Evolutionary conservation across 2,329 filamentous ascomycete genomes (phyloP).

Genomic region (Plectosphaerella plurivora): DNA sequence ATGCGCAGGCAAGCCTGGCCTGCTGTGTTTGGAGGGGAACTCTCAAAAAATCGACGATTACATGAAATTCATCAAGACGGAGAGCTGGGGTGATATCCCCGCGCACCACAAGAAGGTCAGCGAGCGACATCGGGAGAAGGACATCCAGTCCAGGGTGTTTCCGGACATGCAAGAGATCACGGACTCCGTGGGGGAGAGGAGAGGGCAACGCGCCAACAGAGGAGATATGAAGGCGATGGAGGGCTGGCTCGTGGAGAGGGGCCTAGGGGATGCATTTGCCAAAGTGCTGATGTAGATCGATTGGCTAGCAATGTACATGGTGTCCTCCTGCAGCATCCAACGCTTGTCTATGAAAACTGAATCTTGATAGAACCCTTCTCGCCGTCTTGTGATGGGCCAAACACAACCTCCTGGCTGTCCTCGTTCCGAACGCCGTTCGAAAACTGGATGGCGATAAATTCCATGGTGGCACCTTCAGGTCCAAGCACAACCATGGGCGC

Average conservation of each 20-base stretch:
- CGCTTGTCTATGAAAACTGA: no score
- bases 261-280: constrained; percentile 37
- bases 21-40: constrained; percentile 45
- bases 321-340: no score
- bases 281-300: constrained; percentile 29
- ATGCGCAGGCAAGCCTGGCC: constrained; percentile 55
- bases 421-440: constrained; percentile 75
- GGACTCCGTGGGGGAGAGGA: constrained; percentile 39
- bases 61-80: constrained; percentile 60
- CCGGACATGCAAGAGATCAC: constrained; percentile 55
- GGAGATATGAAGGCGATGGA: constrained; percentile 50
- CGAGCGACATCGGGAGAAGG: constrained; percentile 44
- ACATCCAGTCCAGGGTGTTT: constrained; percentile 34
- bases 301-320: neutral
- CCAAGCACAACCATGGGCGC: constrained; percentile 92
- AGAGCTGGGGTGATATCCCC: constrained; percentile 60
- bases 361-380: neutral
- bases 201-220: constrained; percentile 44
- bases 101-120: constrained; percentile 59
- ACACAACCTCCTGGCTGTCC: constrained; percentile 77
- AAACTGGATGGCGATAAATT: constrained; percentile 87
- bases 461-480: constrained; percentile 49
- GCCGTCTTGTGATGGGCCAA: constrained; percentile 12
- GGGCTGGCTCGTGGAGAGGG: constrained; percentile 39
- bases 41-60: constrained; percentile 48